A percentile compares a stretch with the other conserved stretches of the same genome.
phyloP scores from a whole-genome alignment of 2,329 filamentous ascomycete genomes.

The Fusarium chaquense region DNA sequence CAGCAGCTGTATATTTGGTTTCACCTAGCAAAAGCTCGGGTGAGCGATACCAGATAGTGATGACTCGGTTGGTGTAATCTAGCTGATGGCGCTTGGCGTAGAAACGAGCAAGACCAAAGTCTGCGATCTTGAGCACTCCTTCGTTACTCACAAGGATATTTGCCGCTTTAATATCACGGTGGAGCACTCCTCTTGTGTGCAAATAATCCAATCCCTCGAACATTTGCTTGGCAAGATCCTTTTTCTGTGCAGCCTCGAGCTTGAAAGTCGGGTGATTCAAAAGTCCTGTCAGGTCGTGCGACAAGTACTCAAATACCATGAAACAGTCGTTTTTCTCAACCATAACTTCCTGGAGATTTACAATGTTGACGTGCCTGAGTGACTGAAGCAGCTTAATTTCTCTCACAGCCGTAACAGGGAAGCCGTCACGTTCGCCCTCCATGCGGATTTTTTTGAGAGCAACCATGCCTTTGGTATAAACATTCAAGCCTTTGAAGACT shows the following conservation, averaged over 20 bases:
- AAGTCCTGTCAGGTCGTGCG: constrained; percentile 93
- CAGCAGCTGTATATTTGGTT: constrained; percentile 88
- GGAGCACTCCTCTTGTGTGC: constrained; percentile 90
- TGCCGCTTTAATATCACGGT: constrained; percentile 97
- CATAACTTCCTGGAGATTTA: constrained; percentile 91
- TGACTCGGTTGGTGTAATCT: constrained; percentile 98
- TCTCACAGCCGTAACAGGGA: constrained; percentile 89
- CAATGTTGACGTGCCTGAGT: constrained; percentile 83
- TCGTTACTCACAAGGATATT: constrained; percentile 95
- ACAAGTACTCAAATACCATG: constrained; percentile 99
- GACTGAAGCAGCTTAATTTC: constrained; percentile 95
- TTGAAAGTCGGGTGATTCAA: constrained; percentile 95
- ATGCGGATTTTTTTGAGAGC: constrained; percentile 92
- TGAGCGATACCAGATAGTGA: constrained; percentile 89
- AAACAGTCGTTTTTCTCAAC: constrained; percentile 99
- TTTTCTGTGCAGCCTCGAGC: constrained; percentile 86
- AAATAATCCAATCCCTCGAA: constrained; percentile 96
- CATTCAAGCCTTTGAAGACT: constrained; percentile 92
- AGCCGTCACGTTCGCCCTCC: constrained; percentile 92
- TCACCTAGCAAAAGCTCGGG: constrained; percentile 92
- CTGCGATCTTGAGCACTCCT: constrained; percentile 90
- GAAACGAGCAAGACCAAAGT: constrained; percentile 96
- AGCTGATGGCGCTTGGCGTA: constrained; percentile 92
- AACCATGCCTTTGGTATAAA: constrained; percentile 87
- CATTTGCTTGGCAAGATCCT: constrained; percentile 90